Evolutionary conservation across 805 yeast genomes (phyloP).

Genomic region (Metschnikowia similis): DNA sequence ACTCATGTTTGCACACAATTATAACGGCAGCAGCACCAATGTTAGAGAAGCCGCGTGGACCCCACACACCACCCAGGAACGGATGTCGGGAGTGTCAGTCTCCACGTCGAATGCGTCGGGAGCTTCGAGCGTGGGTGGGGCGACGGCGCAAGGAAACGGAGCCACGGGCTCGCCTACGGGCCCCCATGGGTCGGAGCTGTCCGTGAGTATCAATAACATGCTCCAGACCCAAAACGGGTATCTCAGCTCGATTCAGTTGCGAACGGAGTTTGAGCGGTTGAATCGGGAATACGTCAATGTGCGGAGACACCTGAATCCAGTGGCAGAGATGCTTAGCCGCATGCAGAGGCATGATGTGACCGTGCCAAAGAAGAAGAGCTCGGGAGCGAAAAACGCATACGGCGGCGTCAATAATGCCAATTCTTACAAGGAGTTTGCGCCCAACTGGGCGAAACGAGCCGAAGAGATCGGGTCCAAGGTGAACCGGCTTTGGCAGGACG

Average conservation of each 20-base stretch:
- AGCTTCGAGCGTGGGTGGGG: background rate
- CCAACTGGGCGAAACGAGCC: constrained; percentile 28
- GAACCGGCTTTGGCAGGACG: constrained; percentile 40
- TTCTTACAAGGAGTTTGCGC: constrained; percentile 33
- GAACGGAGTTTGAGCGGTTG: constrained; percentile 75
- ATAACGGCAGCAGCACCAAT: constrained; percentile 18
- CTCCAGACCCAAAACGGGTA: constrained; percentile 24
- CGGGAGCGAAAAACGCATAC: constrained; percentile 7
- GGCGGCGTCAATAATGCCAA: constrained; percentile 19
- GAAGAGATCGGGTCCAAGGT: constrained; percentile 23
- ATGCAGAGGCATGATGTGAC: constrained; percentile 27
- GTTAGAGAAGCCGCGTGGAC: constrained; percentile 8
- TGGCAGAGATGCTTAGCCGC: constrained; percentile 58
- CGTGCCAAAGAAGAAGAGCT: constrained; percentile 20
- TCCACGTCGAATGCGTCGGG: background rate
- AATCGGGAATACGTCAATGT: constrained; percentile 71
- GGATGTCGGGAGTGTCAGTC: background rate
- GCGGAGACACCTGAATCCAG: constrained; percentile 66
- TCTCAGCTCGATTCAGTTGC: constrained; percentile 51
- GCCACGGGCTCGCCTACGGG: background rate
- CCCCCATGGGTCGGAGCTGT: background rate
- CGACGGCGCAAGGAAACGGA: background rate
- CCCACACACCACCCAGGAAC: constrained; percentile 1
- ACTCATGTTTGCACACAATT: constrained; percentile 34
- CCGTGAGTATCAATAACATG: constrained; percentile 9